Base-by-base conservation (phyloP, 257 asterid species). In the Perilla frutescens region DNA sequence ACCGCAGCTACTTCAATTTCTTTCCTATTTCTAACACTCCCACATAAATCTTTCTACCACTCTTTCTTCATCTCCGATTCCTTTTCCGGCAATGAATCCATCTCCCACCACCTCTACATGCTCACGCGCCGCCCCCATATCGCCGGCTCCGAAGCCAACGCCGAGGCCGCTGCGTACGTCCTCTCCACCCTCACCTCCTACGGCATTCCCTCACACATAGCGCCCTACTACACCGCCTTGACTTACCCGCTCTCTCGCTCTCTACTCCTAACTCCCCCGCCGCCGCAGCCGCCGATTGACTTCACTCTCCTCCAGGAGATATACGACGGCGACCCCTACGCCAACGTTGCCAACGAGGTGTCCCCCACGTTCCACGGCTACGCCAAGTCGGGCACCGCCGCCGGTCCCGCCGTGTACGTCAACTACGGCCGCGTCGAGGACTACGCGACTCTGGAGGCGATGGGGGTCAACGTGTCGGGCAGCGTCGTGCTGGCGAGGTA, bases 361-460 rank as follows among this genome's bases (percentile, higher is more conserved):
- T 49, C 76, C 44, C 96, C 92, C 31, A 87, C 96, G 0, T 90
- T 86, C 78, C 91, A 90, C 58, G 98, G 79, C 6, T 92, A 82
- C 60, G 96, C 97, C 4, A 90, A 84, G 80, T 89, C 98, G 0
- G 98, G 96, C 68, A 78, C 86, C 8, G 96, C 85, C 0, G 71
- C 34, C 0, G 97, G 92, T 15, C 86, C 88, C 0, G 87, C 81
- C 56, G 95, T 86, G 53, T 90, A 90, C 74, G 96, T 70, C 8
- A 90, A 90, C 43, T 92, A 90, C 56, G 97, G 97, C 48, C 88
- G 93, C 1, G 83, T 86, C 26, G 92, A 90, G 56, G 98, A 92
- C 68, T 87, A 31, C 15, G 74, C 13, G 1, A 73, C 72, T 3
- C 54, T 92, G 86, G 77, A 39, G 56, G 84, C 70, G 64, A 80